Evolutionary conservation across 768 basidiomycete species (phyloP).

Genomic region (Podaxis sp.): DNA sequence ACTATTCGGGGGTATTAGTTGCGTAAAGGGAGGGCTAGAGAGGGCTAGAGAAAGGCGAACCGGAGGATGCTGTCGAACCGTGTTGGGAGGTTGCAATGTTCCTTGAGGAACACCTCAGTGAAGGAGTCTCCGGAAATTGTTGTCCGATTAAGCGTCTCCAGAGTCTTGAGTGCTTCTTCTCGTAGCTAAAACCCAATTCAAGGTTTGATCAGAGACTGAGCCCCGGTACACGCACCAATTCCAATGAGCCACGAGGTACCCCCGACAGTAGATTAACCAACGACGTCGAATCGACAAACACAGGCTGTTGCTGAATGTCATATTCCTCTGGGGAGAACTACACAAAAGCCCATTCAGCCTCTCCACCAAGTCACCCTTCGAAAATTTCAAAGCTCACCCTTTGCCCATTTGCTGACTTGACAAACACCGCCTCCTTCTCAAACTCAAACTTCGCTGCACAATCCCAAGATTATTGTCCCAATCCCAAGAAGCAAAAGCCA

Average conservation of each 20-base stretch:
- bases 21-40: neutral
- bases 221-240: constrained; percentile 52
- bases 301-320: constrained; percentile 41
- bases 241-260: constrained; percentile 74
- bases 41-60: constrained; percentile 34
- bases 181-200: constrained; percentile 49
- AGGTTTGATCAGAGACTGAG: neutral
- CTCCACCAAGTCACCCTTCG: neutral
- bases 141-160: constrained; percentile 57
- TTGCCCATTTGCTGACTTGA: constrained; percentile 54
- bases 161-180: constrained; percentile 72
- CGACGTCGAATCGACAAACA: constrained; percentile 80
- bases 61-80: constrained; percentile 75
- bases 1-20: constrained; percentile 30
- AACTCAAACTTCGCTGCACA: constrained; percentile 71
- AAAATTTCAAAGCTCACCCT: constrained; percentile 37
- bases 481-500: neutral
- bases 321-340: constrained; percentile 66
- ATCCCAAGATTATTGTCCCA: neutral
- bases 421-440: constrained; percentile 49
- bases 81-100: constrained; percentile 58
- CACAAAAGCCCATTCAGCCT: neutral
- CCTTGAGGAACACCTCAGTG: constrained; percentile 67
- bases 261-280: constrained; percentile 74
- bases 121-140: constrained; percentile 59